phyloP scores from a whole-genome alignment of 1,284 basidiomycete species.

The Coniferiporia sulphurascens region DNA sequence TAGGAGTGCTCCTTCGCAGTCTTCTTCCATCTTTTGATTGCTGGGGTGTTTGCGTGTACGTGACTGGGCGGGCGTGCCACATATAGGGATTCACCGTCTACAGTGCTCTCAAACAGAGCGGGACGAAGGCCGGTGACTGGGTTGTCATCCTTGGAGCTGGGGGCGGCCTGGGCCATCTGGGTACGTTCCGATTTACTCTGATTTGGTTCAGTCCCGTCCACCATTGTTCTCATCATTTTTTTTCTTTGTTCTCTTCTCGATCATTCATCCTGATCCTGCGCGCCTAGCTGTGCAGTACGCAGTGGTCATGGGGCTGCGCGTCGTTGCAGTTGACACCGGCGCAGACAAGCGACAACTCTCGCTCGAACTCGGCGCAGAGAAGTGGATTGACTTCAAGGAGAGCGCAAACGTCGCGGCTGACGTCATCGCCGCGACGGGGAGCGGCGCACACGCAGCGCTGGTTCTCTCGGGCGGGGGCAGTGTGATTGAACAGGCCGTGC shows the following conservation, averaged over 20 bases:
- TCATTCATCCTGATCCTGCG: too few species aligned
- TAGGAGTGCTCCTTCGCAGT: constrained; percentile 7
- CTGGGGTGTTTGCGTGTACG: neutral
- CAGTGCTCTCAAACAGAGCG: constrained; percentile 42
- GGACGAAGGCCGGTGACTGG: constrained; percentile 38
- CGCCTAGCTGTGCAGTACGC: constrained; percentile 38
- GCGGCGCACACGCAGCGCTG: constrained; percentile 43
- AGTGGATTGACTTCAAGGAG: constrained; percentile 43
- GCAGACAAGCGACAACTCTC: constrained; percentile 39
- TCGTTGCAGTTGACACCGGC: constrained; percentile 44
- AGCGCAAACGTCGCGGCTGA: constrained; percentile 27
- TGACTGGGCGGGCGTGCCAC: neutral
- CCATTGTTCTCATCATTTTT: constrained; percentile 7
- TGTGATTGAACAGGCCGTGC: constrained; percentile 43
- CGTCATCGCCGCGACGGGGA: constrained; percentile 37
- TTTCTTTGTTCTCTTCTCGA: too few species aligned
- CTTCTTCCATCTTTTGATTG: constrained; percentile 12
- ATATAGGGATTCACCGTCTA: constrained; percentile 35
- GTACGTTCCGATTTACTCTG: neutral
- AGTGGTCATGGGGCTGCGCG: constrained; percentile 36
- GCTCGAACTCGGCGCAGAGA: constrained; percentile 36
- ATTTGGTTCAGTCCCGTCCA: constrained; percentile 19
- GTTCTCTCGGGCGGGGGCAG: constrained; percentile 28
- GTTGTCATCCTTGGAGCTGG: constrained; percentile 41
- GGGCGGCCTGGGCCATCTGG: constrained; percentile 24